Conservation (phyloP, 2,329 filamentous ascomycete species). For the Pseudogymnoascus sp. region DNA sequence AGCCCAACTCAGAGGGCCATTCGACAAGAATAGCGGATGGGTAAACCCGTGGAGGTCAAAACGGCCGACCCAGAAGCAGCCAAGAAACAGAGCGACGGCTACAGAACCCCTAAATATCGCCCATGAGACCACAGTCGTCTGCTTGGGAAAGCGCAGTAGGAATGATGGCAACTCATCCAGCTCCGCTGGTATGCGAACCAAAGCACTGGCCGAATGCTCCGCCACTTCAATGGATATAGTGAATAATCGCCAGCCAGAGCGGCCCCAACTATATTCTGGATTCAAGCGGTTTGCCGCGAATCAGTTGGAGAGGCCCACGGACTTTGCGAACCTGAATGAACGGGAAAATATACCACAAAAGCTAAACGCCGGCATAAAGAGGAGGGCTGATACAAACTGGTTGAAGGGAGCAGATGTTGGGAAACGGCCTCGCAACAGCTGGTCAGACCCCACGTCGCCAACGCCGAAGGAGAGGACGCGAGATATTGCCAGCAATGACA, state of each 20-base stretch:
- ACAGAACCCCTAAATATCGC: background rate
- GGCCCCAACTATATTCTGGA: background rate
- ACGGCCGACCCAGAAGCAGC: constrained; percentile 4
- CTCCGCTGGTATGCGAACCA: background rate
- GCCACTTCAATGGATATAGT: background rate
- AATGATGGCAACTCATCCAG: background rate
- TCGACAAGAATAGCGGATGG: constrained; percentile 43
- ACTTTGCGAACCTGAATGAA: background rate
- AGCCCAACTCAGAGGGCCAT: constrained; percentile 53
- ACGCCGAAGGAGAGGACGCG: constrained; percentile 17
- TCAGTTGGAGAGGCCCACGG: background rate
- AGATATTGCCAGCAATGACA: background rate
- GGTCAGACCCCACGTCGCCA: constrained; percentile 20
- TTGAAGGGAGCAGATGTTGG: constrained; percentile 24
- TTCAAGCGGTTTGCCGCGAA: background rate
- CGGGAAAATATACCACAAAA: constrained; percentile 1
- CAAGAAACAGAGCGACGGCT: background rate
- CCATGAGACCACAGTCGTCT: background rate
- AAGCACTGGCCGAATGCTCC: background rate
- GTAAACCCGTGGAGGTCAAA: constrained; percentile 42
- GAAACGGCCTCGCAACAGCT: constrained; percentile 25
- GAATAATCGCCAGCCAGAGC: background rate
- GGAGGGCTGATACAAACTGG: constrained; percentile 20
- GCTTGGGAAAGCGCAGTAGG: background rate
- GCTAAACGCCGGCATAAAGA: background rate